Conservation (phyloP, 768 basidiomycete genomes). For the Termitomyces sp. region DNA sequence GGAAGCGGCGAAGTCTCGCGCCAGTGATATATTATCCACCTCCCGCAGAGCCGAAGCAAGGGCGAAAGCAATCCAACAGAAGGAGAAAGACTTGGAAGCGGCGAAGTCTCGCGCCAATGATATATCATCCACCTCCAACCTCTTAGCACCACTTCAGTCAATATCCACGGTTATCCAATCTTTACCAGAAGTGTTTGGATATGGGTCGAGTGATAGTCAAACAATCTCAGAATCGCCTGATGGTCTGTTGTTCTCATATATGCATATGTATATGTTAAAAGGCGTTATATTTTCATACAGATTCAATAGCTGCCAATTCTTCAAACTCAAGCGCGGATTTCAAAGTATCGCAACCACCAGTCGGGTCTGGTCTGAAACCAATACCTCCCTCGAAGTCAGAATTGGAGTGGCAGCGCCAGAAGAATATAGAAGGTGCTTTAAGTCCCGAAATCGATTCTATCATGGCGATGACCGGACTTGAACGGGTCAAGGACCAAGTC, state of each 20-base stretch:
- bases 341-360: background rate
- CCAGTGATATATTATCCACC: no score
- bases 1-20: background rate
- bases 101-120: background rate
- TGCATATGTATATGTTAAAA: background rate
- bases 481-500: background rate
- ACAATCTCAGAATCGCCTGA: background rate
- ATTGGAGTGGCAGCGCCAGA: constrained; percentile 1
- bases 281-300: background rate
- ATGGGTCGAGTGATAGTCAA: background rate
- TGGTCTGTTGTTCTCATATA: background rate
- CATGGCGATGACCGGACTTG: background rate
- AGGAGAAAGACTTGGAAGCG: background rate
- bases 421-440: background rate
- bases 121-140: background rate
- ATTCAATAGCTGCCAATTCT: background rate
- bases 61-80: background rate
- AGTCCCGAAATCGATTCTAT: background rate
- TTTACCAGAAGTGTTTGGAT: background rate
- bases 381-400: background rate
- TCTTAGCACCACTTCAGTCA: background rate
- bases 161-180: background rate
- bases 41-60: background rate
- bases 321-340: background rate
- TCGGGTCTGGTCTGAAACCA: background rate